These are phyloP conservation scores for Metschnikowia chrysomelidarum DNA, from an alignment of 805 yeast genomes.

Conservation along the genomic window DNA sequence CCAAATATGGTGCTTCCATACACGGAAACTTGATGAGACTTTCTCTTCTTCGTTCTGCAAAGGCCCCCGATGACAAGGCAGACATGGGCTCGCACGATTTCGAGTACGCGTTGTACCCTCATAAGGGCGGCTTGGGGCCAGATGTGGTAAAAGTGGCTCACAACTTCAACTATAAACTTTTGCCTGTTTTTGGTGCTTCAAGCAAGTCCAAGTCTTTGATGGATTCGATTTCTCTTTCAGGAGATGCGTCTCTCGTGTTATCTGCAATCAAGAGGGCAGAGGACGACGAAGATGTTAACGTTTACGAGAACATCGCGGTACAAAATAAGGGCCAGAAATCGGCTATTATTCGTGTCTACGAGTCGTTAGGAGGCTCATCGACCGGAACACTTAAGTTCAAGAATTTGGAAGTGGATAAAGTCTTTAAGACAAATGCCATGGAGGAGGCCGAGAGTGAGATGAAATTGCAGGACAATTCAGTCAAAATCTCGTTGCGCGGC, in stretches of 20 bases:
- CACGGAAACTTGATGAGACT: constrained; percentile 92
- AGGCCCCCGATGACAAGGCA: constrained; percentile 91
- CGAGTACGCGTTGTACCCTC: constrained; percentile 84
- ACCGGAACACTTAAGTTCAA: constrained; percentile 49
- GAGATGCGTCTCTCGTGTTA: constrained; percentile 61
- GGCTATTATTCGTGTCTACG: constrained; percentile 75
- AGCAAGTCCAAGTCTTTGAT: constrained; percentile 10
- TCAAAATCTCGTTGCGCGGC: constrained; percentile 53
- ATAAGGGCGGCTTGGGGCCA: constrained; percentile 59
- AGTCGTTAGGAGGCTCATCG: constrained; percentile 79
- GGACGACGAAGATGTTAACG: constrained; percentile 61
- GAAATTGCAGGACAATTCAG: constrained; percentile 33
- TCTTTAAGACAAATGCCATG: constrained; percentile 56
- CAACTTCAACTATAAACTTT: constrained; percentile 66
- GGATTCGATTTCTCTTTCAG: constrained; percentile 30
- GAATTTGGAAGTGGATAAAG: constrained; percentile 41
- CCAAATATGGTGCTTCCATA: constrained; percentile 88
- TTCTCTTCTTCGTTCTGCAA: constrained; percentile 84
- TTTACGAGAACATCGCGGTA: constrained; percentile 46
- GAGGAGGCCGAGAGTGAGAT: constrained; percentile 51
- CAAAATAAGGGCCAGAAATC: constrained; percentile 40
- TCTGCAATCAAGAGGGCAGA: constrained; percentile 86
- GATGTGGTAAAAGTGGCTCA: constrained; percentile 73
- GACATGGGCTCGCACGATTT: constrained; percentile 89
- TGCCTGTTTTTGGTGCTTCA: constrained; percentile 18